These are phyloP conservation scores for Puccinia triticina DNA, from an alignment of 1,284 basidiomycete genomes.

Conservation along the genomic window DNA sequence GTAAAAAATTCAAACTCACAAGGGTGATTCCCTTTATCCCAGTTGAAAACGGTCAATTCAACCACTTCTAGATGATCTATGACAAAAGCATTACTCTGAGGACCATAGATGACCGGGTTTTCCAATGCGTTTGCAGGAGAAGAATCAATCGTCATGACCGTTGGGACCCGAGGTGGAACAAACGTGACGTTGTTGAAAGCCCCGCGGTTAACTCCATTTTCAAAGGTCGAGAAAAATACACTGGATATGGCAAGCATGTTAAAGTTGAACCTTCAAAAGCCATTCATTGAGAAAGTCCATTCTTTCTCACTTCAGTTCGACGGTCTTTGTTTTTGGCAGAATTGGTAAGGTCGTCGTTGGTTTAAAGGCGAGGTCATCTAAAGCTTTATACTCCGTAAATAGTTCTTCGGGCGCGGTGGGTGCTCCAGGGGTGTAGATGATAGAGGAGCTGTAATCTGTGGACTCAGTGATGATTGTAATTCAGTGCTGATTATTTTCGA, in stretches of 20 bases:
- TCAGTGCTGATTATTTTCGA: background rate
- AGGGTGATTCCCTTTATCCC: constrained; percentile 75
- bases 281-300: background rate
- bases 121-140: constrained; percentile 6
- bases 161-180: constrained; percentile 47
- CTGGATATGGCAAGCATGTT: background rate
- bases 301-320: constrained; percentile 48
- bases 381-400: constrained; percentile 24
- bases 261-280: background rate
- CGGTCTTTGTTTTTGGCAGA: constrained; percentile 24
- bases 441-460: constrained; percentile 68
- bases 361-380: constrained; percentile 30
- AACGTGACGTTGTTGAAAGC: constrained; percentile 46
- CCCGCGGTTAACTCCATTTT: constrained; percentile 44
- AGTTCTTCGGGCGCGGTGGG: constrained; percentile 62
- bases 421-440: constrained; percentile 69
- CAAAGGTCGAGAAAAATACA: constrained; percentile 45
- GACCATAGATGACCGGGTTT: constrained; percentile 72
- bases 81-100: constrained; percentile 69
- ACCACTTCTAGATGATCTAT: constrained; percentile 75
- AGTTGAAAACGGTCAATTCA: constrained; percentile 79
- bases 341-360: constrained; percentile 21
- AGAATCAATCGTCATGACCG: constrained; percentile 42
- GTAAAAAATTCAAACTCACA: constrained; percentile 58
- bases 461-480: background rate